Conservation (phyloP, 1,139 yeast genomes). For the Neolecta irregularis region DNA sequence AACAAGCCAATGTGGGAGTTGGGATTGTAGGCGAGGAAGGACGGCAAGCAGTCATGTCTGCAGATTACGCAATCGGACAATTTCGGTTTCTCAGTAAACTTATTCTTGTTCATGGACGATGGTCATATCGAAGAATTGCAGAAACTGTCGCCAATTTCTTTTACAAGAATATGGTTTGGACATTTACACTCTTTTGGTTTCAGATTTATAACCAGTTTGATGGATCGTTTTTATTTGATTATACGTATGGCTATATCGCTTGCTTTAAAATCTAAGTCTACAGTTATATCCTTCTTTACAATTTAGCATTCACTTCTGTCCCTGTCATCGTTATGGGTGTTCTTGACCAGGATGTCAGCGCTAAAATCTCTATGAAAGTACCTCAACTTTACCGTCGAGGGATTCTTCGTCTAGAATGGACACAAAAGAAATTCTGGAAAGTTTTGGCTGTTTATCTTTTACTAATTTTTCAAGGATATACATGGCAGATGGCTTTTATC, state of each 20-base stretch:
- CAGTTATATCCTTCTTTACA: conserved; percentile 81
- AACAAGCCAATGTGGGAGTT: conserved; percentile 93
- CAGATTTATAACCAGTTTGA: conserved; percentile 76
- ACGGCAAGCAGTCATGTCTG: conserved; percentile 93
- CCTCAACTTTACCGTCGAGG: conserved; percentile 85
- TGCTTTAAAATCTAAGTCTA: conserved; percentile 1
- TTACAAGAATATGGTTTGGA: conserved; percentile 80
- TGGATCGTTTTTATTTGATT: conserved; percentile 83
- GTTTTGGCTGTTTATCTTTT: neutral
- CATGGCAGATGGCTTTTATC: conserved; percentile 77
- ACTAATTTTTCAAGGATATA: conserved; percentile 29
- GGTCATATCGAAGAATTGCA: conserved; percentile 82
- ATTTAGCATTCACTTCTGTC: conserved; percentile 83
- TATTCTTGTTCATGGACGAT: conserved; percentile 81
- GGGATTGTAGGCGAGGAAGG: conserved; percentile 99
- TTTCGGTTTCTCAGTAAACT: conserved; percentile 69
- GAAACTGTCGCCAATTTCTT: conserved; percentile 93
- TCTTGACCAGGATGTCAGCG: conserved; percentile 84
- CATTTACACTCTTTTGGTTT: conserved; percentile 83
- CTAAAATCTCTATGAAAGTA: conserved; percentile 64
- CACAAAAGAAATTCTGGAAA: conserved; percentile 53
- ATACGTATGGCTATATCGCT: conserved; percentile 19
- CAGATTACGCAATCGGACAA: conserved; percentile 93
- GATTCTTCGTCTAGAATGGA: conserved; percentile 69
- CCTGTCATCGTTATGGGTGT: conserved; percentile 86